A percentile compares a stretch with the other conserved stretches of the same genome.
Evolutionary conservation across 805 yeast species (phyloP).

Genomic region (Jamesozyma piceae): DNA sequence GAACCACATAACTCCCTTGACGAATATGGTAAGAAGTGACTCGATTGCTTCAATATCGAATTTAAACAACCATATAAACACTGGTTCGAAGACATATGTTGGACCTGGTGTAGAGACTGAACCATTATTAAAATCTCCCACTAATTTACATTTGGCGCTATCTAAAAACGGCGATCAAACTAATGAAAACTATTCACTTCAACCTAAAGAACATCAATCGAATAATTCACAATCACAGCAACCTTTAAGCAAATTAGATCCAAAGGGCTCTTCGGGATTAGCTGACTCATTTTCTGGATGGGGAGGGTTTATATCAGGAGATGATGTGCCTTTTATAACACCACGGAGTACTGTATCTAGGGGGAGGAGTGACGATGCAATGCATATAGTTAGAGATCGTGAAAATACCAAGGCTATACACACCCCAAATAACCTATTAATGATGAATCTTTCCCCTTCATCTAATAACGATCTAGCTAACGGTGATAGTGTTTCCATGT

Average conservation of each 20-base stretch:
- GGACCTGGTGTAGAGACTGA: too few species aligned
- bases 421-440: not conserved
- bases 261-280: not conserved
- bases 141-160: too few species aligned
- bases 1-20: too few species aligned
- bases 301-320: not conserved
- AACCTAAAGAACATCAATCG: too few species aligned
- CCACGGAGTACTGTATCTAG: not conserved
- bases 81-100: too few species aligned
- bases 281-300: not conserved
- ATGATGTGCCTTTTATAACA: not conserved
- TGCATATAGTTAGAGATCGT: not conserved
- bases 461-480: not conserved
- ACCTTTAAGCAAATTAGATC: not conserved
- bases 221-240: too few species aligned
- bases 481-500: slow-evolving; percentile 16
- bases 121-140: too few species aligned
- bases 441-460: not conserved
- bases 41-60: too few species aligned
- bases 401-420: not conserved
- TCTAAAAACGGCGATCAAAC: too few species aligned
- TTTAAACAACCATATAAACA: too few species aligned
- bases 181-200: too few species aligned
- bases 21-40: too few species aligned
- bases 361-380: not conserved